These are phyloP conservation scores for Trichoderma guizhouense DNA, from an alignment of 2,329 filamentous ascomycete species.

Conservation along the genomic window DNA sequence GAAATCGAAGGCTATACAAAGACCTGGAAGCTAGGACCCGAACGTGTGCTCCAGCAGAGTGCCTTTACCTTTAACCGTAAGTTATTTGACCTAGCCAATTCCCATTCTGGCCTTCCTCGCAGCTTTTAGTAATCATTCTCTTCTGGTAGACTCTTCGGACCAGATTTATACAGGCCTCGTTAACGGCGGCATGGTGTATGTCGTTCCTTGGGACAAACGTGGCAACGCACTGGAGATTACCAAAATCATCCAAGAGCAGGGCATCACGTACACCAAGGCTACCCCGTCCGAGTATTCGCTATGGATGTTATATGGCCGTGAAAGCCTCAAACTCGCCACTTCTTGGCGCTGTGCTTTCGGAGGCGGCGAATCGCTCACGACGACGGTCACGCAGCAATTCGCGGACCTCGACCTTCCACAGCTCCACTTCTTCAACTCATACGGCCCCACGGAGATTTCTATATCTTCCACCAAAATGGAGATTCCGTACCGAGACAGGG, in stretches of 20 bases:
- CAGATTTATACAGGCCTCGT: slow-evolving; percentile 35
- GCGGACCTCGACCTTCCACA: background rate
- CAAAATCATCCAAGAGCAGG: slow-evolving; percentile 33
- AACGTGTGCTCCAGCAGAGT: slow-evolving; percentile 35
- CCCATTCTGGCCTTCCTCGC: no score
- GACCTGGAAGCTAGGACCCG: slow-evolving; percentile 22
- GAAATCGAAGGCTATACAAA: slow-evolving; percentile 24
- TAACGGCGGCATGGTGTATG: slow-evolving; percentile 33
- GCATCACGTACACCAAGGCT: slow-evolving; percentile 36
- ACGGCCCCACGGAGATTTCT: slow-evolving; percentile 30
- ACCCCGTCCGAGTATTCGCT: slow-evolving; percentile 41
- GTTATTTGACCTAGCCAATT: no score
- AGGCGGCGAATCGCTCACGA: slow-evolving; percentile 30
- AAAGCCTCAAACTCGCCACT: slow-evolving; percentile 12
- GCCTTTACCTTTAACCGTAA: slow-evolving; percentile 36
- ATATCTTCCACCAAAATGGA: slow-evolving; percentile 10
- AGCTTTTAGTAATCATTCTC: no score
- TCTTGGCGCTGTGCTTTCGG: slow-evolving; percentile 23
- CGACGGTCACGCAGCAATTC: slow-evolving; percentile 17
- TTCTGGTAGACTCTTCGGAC: slow-evolving; percentile 27
- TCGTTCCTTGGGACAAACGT: slow-evolving; percentile 27
- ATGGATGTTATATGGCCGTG: slow-evolving; percentile 28
- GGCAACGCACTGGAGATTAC: slow-evolving; percentile 35
- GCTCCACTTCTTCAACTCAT: slow-evolving; percentile 24
- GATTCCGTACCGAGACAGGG: background rate